These are phyloP conservation scores for Colletotrichum musicola DNA, from an alignment of 2,329 filamentous ascomycete species.

Conservation along the genomic window DNA sequence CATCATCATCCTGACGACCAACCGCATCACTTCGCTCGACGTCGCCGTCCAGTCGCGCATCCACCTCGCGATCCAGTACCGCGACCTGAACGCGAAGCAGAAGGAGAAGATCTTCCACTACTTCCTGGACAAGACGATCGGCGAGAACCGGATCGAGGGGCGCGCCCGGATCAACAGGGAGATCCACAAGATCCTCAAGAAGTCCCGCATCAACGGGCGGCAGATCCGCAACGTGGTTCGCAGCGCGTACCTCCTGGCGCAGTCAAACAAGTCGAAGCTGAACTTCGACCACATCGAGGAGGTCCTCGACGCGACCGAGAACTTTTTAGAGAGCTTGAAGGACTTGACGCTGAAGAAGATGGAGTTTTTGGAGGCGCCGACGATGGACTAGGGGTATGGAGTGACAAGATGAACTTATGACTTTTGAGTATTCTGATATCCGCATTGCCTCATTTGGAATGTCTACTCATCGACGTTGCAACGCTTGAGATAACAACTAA, in stretches of 20 bases:
- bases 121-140: not conserved
- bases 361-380: not conserved
- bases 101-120: conserved; percentile 1
- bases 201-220: not conserved
- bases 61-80: conserved; percentile 8
- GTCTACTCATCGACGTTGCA: too few species aligned
- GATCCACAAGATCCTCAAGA: not conserved
- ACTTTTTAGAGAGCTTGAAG: not conserved
- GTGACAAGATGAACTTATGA: too few species aligned
- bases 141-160: not conserved
- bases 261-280: conserved; percentile 1
- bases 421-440: too few species aligned
- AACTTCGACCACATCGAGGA: not conserved
- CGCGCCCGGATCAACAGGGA: not conserved
- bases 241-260: not conserved
- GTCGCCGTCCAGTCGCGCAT: not conserved
- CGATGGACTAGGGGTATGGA: not conserved
- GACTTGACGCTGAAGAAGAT: not conserved
- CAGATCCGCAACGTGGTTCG: not conserved
- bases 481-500: too few species aligned
- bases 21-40: conserved; percentile 50
- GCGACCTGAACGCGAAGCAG: not conserved
- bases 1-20: conserved; percentile 64
- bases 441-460: too few species aligned
- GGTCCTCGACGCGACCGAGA: not conserved